Base-by-base conservation (phyloP, 352 stramenopile genomes). In the Globisporangium acanthophoron region DNA sequence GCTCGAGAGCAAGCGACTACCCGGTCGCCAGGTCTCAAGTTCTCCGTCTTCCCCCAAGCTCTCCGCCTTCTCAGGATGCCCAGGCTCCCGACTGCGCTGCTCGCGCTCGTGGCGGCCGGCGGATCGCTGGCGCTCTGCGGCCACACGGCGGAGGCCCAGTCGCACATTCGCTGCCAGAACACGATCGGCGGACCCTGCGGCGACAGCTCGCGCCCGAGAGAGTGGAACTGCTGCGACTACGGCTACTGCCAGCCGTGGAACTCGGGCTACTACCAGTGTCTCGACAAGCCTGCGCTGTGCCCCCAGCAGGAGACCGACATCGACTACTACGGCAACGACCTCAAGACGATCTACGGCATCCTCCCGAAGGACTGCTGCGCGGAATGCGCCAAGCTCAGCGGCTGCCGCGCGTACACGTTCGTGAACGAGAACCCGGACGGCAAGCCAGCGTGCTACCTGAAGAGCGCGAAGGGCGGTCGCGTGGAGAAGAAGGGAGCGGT, bases 201-300 rank as follows among this genome's bases (percentile, higher is more conserved):
- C 43, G 63, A 74, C 52, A 67, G 56, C 45, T 73, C 69, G 0
- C 52, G 52, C 3, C 47, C 69, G 5, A 56, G 63, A 7, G 69
- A 74, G 52, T 58, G 52, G 40, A 72, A 72, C 45, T 85, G 75
- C 58, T 70, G 65, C 24, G 66, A 76, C 58, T 65, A 66, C 41
- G 67, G 66, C 40, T 87, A 85, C 65, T 87, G 77, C 61, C 74
- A 84, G 65, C 77, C 77, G 40, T 85, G 77, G 70, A 83, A 84
- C 60, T 65, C 63, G 6, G 60, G 62, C 4, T 85, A 85, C 69
- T 85, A 87, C 63, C 76, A 85, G 45, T 85, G 76, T 56, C 47
- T 80, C 15, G 54, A 56, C 52, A 65, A 62, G 11, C 72, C 70
- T 1, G 44, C 51, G 16, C 66, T 68, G 47, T 85, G 75, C n/a